Conservation (phyloP, 768 basidiomycete genomes). For the Glaciozyma martinii region DNA sequence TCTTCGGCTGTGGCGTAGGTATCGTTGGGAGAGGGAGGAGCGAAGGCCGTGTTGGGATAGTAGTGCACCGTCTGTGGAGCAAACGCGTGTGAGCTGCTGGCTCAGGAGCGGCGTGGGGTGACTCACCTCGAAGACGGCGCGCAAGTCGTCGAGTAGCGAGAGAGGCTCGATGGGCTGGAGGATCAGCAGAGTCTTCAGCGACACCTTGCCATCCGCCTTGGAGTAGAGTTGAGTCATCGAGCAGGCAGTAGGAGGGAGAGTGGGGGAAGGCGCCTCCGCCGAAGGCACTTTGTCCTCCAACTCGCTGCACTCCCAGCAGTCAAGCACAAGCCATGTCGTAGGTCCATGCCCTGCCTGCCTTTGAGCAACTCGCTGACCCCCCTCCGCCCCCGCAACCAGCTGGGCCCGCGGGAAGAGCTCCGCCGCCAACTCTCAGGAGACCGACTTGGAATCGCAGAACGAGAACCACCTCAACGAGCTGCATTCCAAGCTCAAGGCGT, state of each 20-base stretch:
- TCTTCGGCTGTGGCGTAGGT: not conserved
- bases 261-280: too few relatives aligned
- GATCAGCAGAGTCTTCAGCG: too few relatives aligned
- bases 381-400: not conserved
- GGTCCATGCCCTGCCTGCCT: too few relatives aligned
- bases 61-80: not conserved
- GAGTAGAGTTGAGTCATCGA: too few relatives aligned
- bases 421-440: slow-evolving; percentile 7
- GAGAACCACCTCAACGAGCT: slow-evolving; percentile 35
- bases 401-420: slow-evolving; percentile 7
- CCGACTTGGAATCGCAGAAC: slow-evolving; percentile 35
- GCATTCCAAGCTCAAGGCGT: slow-evolving; percentile 32
- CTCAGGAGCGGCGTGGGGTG: too few relatives aligned
- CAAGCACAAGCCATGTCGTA: too few relatives aligned
- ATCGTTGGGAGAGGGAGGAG: not conserved
- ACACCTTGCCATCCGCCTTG: too few relatives aligned
- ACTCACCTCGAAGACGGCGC: not conserved
- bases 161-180: too few relatives aligned
- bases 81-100: not conserved
- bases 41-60: not conserved
- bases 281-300: too few relatives aligned
- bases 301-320: too few relatives aligned
- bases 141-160: not conserved
- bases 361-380: too few relatives aligned
- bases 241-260: too few relatives aligned